Conservation (phyloP, 768 basidiomycete genomes). For the Asterophora lycoperdoides region DNA sequence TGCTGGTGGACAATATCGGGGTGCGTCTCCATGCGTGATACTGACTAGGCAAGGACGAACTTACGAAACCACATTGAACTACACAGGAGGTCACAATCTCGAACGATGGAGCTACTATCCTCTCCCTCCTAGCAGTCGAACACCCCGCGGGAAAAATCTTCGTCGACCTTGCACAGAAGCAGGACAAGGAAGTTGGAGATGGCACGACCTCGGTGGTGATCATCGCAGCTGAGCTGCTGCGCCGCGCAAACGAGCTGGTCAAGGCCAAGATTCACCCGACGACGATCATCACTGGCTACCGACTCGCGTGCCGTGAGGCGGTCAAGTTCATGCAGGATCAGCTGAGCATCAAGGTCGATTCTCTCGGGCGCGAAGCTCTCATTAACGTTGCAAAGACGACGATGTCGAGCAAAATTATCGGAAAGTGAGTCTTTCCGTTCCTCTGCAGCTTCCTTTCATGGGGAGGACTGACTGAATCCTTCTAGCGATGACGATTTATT, state of each 20-base stretch:
- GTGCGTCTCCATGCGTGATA: slow-evolving; percentile 44
- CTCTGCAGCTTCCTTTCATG: neutral
- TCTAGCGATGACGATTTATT: slow-evolving; percentile 93
- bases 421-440: slow-evolving; percentile 59
- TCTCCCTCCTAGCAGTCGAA: slow-evolving; percentile 88
- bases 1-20: slow-evolving; percentile 97
- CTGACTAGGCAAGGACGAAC: neutral
- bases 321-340: slow-evolving; percentile 98
- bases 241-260: slow-evolving; percentile 95
- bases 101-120: slow-evolving; percentile 99
- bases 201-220: slow-evolving; percentile 99
- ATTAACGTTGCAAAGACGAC: slow-evolving; percentile 97
- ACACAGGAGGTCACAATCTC: slow-evolving; percentile 96
- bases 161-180: slow-evolving; percentile 97
- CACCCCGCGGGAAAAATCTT: slow-evolving; percentile 97
- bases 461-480: neutral
- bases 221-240: slow-evolving; percentile 93
- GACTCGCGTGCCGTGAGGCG: slow-evolving; percentile 94
- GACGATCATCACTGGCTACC: slow-evolving; percentile 97
- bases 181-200: slow-evolving; percentile 99
- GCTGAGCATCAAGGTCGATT: slow-evolving; percentile 89
- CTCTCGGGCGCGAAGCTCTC: slow-evolving; percentile 86
- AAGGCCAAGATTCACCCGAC: slow-evolving; percentile 99
- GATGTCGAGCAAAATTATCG: slow-evolving; percentile 98
- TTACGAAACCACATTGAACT: slow-evolving; percentile 5